Conservation (phyloP, 768 basidiomycete species). For the Jaapia argillacea region DNA sequence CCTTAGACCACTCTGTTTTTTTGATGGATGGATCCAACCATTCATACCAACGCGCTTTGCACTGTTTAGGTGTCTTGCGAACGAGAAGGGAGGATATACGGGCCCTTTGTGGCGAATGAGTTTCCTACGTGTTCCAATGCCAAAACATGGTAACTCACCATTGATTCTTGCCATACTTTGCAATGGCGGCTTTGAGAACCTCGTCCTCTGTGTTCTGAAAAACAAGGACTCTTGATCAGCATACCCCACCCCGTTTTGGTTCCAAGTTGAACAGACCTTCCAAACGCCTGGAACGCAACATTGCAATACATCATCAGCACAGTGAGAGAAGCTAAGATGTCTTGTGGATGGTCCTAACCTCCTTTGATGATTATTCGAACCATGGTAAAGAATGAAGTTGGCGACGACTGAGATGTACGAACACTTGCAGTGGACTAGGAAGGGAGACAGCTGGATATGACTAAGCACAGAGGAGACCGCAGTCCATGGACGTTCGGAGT, state of each 20-base stretch:
- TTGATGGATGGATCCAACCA: constrained; percentile 99
- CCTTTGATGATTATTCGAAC: constrained; percentile 90
- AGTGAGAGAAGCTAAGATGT: background rate
- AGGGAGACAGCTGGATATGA: no score
- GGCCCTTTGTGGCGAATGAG: constrained; percentile 46
- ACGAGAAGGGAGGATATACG: constrained; percentile 97
- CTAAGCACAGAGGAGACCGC: no score
- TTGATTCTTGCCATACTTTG: constrained; percentile 95
- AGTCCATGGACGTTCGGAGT: no score
- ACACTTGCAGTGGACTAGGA: no score
- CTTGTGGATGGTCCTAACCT: constrained; percentile 30
- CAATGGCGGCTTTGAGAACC: constrained; percentile 97
- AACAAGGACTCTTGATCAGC: constrained; percentile 7
- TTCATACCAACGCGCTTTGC: constrained; percentile 98
- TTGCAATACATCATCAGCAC: background rate
- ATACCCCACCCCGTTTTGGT: constrained; percentile 5
- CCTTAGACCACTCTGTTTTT: constrained; percentile 99
- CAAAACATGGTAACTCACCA: no score
- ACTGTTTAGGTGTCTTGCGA: constrained; percentile 98
- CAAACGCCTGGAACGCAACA: constrained; percentile 48
- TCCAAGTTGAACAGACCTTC: constrained; percentile 42
- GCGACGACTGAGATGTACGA: background rate
- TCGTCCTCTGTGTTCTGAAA: constrained; percentile 90
- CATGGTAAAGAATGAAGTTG: constrained; percentile 30
- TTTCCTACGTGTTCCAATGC: no score